A percentile compares a stretch with the other conserved stretches of the same genome.
These are phyloP conservation scores for Leptodermis oblonga DNA, from an alignment of 257 asterid genomes.

Conservation along the genomic window DNA sequence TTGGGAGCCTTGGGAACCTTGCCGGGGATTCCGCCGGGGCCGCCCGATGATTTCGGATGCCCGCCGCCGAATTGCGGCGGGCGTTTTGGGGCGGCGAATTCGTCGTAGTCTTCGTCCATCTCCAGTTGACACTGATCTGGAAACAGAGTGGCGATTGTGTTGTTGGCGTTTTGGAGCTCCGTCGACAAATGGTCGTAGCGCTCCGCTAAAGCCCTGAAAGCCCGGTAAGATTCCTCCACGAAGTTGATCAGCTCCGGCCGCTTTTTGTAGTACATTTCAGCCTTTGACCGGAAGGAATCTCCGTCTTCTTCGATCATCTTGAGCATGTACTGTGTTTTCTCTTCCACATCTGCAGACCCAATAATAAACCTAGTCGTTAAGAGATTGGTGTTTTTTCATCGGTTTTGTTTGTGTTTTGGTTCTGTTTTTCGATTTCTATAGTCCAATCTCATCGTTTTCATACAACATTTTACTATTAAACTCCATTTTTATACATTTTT, in stretches of 20 bases:
- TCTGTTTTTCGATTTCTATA: not conserved
- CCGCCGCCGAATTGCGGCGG: no score
- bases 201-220: conserved; percentile 72
- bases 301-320: conserved; percentile 78
- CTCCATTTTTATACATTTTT: no score
- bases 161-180: conserved; percentile 78
- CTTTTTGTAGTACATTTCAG: conserved; percentile 89
- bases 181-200: conserved; percentile 82
- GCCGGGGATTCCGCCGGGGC: conserved; percentile 10
- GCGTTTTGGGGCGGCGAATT: conserved; percentile 19
- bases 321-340: conserved; percentile 64
- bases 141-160: conserved; percentile 65
- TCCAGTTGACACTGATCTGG: conserved; percentile 71
- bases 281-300: conserved; percentile 83
- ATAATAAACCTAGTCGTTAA: not conserved
- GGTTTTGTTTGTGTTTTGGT: not conserved
- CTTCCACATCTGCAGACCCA: conserved; percentile 70
- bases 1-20: conserved; percentile 57
- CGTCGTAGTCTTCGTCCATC: conserved; percentile 60
- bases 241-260: conserved; percentile 75
- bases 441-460: not conserved
- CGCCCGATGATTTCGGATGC: conserved; percentile 15
- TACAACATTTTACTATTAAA: no score
- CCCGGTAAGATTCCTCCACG: conserved; percentile 73
- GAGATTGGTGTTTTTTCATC: no score